Base-by-base conservation (phyloP, 345 rosid species). In the Brassica cretica region DNA sequence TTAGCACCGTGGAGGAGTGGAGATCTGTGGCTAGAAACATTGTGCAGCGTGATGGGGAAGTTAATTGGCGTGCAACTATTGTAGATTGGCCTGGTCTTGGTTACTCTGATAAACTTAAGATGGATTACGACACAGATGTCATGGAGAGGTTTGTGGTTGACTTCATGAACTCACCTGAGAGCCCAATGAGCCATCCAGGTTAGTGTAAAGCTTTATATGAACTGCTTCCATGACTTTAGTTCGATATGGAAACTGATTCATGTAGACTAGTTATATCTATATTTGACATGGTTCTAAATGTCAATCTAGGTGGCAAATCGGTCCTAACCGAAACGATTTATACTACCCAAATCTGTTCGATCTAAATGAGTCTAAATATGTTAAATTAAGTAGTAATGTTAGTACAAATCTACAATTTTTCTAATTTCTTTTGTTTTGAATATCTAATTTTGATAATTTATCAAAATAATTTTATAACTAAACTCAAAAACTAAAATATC, bases 21-120 rank as follows among this genome's bases (percentile, higher is more conserved):
- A 92, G 97, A 87, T 83, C 84, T 35, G 98, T 90, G 27, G 98
- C 98, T 63, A 77, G 70, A 73, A 85, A 88, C 84, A 88, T 94
- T 53, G 92, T 89, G 65, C 84, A 85, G 71, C 87, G 82, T 0
- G 73, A 77, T 32, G 82, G 84, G 5, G 71, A 69, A 7, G 69
- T 77, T 72, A 89, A 87, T 65, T 92, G 90, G 94, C 89, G 89
- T 29, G 91, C 96, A 19, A 89, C 89, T 10, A 73, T 94, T 79
- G 89, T 92, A 66, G 98, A 94, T 78, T 94, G 98, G 98, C 98
- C 96, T 18, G 98, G 96, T 72, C 86, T 94, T 85, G 97, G 97
- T 66, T 91, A 81, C 79, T 91, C 98, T 35, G 92, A 86, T 68
- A 82, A 88, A 76, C 89, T 88, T 5, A 94, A 90, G 84, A 86